Evolutionary conservation across 1,284 basidiomycete genomes (phyloP).

Genomic region (Sporisorium scitamineum): DNA sequence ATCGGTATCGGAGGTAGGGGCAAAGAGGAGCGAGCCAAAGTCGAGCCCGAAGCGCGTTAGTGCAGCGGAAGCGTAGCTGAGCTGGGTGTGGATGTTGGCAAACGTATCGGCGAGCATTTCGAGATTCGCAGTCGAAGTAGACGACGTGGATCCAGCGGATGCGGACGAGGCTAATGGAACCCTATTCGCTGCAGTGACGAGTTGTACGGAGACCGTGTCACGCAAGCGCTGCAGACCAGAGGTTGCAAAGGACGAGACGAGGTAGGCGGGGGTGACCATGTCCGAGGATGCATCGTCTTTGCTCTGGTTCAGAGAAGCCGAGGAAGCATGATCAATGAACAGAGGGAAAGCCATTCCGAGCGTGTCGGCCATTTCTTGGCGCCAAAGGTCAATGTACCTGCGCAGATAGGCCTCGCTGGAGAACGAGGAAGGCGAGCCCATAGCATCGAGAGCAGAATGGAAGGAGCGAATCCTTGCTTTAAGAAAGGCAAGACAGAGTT

Average conservation of each 20-base stretch:
- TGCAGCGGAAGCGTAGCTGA: constrained; percentile 39
- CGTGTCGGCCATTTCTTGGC: constrained; percentile 91
- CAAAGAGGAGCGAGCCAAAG: constrained; percentile 38
- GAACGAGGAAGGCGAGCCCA: constrained; percentile 31
- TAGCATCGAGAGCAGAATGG: constrained; percentile 70
- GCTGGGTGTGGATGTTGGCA: constrained; percentile 39
- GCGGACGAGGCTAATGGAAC: not conserved
- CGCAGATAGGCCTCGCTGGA: constrained; percentile 38
- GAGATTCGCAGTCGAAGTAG: constrained; percentile 6
- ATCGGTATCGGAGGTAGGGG: not conserved
- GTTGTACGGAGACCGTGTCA: constrained; percentile 16
- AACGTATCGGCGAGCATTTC: constrained; percentile 32
- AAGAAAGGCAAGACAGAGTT: constrained; percentile 78
- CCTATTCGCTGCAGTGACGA: constrained; percentile 6
- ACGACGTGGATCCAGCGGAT: constrained; percentile 4
- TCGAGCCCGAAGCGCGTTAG: constrained; percentile 47
- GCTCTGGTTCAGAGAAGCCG: not conserved
- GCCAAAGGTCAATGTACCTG: constrained; percentile 88
- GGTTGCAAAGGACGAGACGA: constrained; percentile 37
- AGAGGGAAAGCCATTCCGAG: constrained; percentile 89
- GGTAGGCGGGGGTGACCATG: constrained; percentile 31
- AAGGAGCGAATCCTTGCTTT: constrained; percentile 76
- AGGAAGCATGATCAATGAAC: constrained; percentile 78
- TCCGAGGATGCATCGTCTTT: not conserved
- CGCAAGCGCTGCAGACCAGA: constrained; percentile 30